A percentile compares a stretch with the other conserved stretches of the same genome.
Evolutionary conservation across 768 basidiomycete species (phyloP).

Genomic region (Mycena haematopus): DNA sequence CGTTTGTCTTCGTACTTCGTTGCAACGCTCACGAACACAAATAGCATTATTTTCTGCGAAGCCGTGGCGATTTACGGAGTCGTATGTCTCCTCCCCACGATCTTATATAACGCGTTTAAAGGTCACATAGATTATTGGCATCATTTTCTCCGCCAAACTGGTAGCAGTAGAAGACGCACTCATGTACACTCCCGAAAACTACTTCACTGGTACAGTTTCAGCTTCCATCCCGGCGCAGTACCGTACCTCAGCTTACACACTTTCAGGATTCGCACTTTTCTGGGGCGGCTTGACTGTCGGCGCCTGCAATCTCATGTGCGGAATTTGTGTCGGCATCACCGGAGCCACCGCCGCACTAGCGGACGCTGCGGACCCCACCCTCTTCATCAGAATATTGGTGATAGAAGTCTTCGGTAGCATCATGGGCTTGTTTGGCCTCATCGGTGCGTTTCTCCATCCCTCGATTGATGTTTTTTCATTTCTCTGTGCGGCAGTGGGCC

Average conservation of each 20-base stretch:
- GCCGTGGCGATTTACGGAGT: slow-evolving; percentile 99
- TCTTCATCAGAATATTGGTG: slow-evolving; percentile 97
- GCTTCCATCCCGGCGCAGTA: neutral
- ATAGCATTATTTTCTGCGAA: slow-evolving; percentile 98
- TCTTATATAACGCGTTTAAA: neutral
- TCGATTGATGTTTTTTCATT: slow-evolving; percentile 2
- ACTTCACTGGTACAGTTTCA: slow-evolving; percentile 76
- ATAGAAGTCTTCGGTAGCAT: slow-evolving; percentile 95
- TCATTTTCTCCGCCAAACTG: slow-evolving; percentile 92
- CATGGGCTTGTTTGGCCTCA: slow-evolving; percentile 90
- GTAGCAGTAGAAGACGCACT: slow-evolving; percentile 61
- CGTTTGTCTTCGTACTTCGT: neutral
- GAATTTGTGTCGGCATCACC: slow-evolving; percentile 91
- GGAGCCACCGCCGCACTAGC: slow-evolving; percentile 95
- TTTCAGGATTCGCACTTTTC: slow-evolving; percentile 89
- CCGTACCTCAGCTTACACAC: neutral
- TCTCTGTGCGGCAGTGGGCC: slow-evolving; percentile 61
- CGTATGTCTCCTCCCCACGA: slow-evolving; percentile 51
- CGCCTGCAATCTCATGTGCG: slow-evolving; percentile 92
- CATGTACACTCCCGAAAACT: slow-evolving; percentile 86
- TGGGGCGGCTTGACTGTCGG: slow-evolving; percentile 98
- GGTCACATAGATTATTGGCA: slow-evolving; percentile 81
- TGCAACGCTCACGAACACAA: neutral
- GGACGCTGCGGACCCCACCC: slow-evolving; percentile 91
- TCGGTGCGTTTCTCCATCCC: slow-evolving; percentile 61